Evolutionary conservation across 73 alveolate species (phyloP).

Genomic region (Durusdinium trenchii): DNA sequence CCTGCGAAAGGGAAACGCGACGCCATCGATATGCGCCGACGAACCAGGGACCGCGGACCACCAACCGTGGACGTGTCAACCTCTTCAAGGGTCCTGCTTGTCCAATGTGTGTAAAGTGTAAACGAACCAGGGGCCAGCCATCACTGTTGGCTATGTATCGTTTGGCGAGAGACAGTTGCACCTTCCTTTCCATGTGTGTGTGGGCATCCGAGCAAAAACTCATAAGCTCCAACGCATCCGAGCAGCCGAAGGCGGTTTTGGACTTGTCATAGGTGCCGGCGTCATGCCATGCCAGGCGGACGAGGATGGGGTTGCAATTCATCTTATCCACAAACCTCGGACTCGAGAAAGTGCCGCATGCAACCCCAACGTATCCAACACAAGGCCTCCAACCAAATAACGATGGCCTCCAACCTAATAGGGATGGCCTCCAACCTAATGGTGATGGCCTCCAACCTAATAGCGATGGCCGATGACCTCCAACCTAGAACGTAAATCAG

Average conservation of each 20-base stretch:
- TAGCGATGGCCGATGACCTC: no score
- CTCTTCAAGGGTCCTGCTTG: no score
- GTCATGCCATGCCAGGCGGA: conserved; percentile 95
- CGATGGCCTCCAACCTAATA: background rate
- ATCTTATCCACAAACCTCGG: conserved; percentile 79
- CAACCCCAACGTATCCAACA: background rate
- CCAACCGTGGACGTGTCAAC: background rate
- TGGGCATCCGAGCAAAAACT: no score
- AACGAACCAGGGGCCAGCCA: no score
- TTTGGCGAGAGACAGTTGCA: no score
- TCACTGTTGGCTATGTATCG: no score
- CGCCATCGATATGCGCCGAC: background rate
- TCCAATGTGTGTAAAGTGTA: no score
- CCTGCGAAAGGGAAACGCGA: background rate
- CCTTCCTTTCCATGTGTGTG: no score
- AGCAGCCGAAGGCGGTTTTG: conserved; percentile 59
- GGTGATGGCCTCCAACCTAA: background rate
- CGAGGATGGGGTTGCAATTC: conserved; percentile 93
- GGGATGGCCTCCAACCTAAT: background rate
- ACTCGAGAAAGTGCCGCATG: no score
- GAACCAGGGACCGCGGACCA: background rate
- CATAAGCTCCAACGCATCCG: no score
- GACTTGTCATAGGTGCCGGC: conserved; percentile 96
- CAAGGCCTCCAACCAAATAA: background rate
- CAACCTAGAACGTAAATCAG: no score